Percentiles rank a stretch among this genome's conserved stretches.
Evolutionary conservation across 345 rosid genomes (phyloP).

Genomic region (Melaleuca quinquenervia): DNA sequence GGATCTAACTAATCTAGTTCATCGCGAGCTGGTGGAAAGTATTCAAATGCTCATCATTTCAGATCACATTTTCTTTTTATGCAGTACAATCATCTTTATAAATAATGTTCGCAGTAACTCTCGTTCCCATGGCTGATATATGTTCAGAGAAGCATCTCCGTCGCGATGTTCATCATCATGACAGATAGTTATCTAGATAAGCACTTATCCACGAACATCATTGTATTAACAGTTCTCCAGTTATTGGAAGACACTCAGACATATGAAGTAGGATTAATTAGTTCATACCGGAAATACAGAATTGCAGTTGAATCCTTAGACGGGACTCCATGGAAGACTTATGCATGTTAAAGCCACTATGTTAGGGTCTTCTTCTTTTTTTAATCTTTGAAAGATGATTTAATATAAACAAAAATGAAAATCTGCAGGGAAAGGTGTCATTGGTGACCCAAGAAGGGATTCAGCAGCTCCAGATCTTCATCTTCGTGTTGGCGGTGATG

Average conservation of each 20-base stretch:
- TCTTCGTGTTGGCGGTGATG: conserved; percentile 56
- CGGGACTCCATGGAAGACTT: background rate
- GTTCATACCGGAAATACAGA: background rate
- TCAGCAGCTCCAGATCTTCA: conserved; percentile 46
- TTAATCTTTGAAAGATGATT: background rate
- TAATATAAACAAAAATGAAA: background rate
- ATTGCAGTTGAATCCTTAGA: background rate
- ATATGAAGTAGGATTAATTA: background rate
- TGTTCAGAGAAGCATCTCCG: background rate
- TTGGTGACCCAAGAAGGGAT: conserved; percentile 49
- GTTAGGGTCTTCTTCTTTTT: background rate
- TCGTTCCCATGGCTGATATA: background rate
- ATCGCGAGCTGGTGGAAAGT: background rate
- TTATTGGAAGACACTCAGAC: background rate
- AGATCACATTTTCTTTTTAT: background rate
- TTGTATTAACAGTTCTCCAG: background rate
- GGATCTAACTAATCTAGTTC: background rate
- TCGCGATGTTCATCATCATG: background rate
- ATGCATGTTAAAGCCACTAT: background rate
- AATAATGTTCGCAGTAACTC: background rate
- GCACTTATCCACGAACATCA: background rate
- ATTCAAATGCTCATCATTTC: background rate
- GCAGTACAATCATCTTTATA: background rate
- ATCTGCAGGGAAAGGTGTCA: conserved; percentile 37
- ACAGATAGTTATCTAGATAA: background rate